Conservation (phyloP, 148 eudicot genomes). For the Camellia sinensis region DNA sequence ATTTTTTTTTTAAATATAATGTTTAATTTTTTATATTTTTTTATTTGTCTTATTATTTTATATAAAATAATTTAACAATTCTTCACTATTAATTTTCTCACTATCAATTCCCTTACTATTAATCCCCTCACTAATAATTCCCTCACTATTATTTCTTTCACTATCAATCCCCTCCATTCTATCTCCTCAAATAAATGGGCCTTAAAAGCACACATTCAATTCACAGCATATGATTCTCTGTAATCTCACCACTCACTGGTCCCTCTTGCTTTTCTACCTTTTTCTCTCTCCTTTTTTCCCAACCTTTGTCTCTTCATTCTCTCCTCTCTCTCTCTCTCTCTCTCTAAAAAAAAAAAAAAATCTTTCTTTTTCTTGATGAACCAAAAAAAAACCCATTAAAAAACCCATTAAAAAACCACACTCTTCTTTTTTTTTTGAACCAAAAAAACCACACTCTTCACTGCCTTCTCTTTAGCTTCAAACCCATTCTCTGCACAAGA, state of each 20-base stretch:
- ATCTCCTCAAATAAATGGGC: too few species aligned
- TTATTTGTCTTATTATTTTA: too few species aligned
- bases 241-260: background rate
- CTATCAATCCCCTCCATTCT: too few species aligned
- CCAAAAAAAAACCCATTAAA: conserved; percentile 3
- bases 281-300: background rate
- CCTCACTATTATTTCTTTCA: too few species aligned
- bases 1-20: too few species aligned
- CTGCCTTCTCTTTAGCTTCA: conserved; percentile 7
- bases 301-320: background rate
- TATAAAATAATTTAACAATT: too few species aligned
- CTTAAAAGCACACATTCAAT: background rate
- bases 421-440: conserved; percentile 13
- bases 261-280: background rate
- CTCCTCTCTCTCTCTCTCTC: background rate
- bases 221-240: conserved; percentile 14
- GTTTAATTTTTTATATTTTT: too few species aligned
- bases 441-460: conserved; percentile 18
- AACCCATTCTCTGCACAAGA: conserved; percentile 9
- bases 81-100: too few species aligned
- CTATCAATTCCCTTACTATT: too few species aligned
- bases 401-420: background rate
- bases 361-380: background rate
- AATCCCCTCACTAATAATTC: too few species aligned
- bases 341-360: too few species aligned